phyloP scores from a whole-genome alignment of 164 flowering plant genomes.

The Chloranthus sessilifolius region DNA sequence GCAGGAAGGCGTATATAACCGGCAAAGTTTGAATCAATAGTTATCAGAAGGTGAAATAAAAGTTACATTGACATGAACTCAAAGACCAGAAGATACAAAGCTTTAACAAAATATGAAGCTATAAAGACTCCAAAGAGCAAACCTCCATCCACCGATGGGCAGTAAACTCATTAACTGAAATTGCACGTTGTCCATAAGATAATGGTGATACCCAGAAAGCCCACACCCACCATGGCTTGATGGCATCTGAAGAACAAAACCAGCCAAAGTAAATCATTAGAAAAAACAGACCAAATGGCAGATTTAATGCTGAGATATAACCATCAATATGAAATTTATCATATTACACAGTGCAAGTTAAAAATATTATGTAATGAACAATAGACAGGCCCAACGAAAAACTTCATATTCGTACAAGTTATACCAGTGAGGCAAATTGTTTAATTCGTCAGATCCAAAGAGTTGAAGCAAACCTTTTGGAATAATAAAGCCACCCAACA shows the following conservation, averaged over 20 bases:
- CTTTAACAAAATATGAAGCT: slow-evolving; percentile 1
- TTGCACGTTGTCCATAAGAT: slow-evolving; percentile 72
- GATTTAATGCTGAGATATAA: too few species aligned
- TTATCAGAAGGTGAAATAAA: neutral
- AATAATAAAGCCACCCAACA: slow-evolving; percentile 79
- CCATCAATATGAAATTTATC: too few species aligned
- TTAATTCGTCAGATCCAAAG: neutral
- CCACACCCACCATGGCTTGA: slow-evolving; percentile 88
- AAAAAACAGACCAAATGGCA: neutral
- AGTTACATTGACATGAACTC: neutral
- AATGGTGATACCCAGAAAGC: slow-evolving; percentile 87
- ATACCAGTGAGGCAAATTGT: too few species aligned
- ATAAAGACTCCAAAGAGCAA: slow-evolving; percentile 11
- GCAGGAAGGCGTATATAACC: slow-evolving; percentile 7
- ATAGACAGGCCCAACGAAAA: too few species aligned
- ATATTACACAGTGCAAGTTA: too few species aligned
- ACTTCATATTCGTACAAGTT: too few species aligned
- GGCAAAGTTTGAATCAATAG: neutral
- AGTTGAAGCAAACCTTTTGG: slow-evolving; percentile 55
- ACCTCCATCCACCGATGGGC: slow-evolving; percentile 86
- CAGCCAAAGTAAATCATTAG: neutral
- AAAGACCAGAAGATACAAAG: slow-evolving; percentile 2
- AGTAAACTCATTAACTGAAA: slow-evolving; percentile 78
- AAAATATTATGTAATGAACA: too few species aligned
- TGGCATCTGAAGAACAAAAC: slow-evolving; percentile 34